Percentiles rank a stretch among this genome's conserved stretches.
These are phyloP conservation scores for Capronia coronata DNA, from an alignment of 2,329 filamentous ascomycete species.

Conservation along the genomic window DNA sequence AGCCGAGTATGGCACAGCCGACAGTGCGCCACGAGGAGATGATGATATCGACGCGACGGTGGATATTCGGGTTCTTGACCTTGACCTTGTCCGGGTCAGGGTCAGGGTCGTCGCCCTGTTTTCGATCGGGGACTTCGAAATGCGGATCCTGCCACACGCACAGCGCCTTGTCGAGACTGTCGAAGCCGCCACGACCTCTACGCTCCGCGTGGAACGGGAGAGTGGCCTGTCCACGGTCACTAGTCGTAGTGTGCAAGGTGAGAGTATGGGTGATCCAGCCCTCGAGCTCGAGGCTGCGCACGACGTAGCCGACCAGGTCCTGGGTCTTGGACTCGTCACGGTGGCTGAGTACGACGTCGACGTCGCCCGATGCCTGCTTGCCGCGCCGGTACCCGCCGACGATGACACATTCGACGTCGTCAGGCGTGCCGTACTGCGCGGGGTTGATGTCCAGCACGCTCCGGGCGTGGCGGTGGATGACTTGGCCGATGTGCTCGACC, in stretches of 20 bases:
- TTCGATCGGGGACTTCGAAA: slow-evolving; percentile 30
- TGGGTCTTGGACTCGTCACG: slow-evolving; percentile 62
- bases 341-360: slow-evolving; percentile 79
- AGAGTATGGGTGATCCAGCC: slow-evolving; percentile 77
- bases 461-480: slow-evolving; percentile 59
- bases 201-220: slow-evolving; percentile 48
- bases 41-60: slow-evolving; percentile 87
- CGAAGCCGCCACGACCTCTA: slow-evolving; percentile 60
- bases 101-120: neutral
- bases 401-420: slow-evolving; percentile 54
- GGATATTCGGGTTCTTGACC: slow-evolving; percentile 60
- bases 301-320: slow-evolving; percentile 65
- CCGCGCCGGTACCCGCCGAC: slow-evolving; percentile 79
- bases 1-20: slow-evolving; percentile 81
- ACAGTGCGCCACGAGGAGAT: slow-evolving; percentile 80
- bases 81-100: neutral
- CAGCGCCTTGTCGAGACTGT: slow-evolving; percentile 83
- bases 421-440: slow-evolving; percentile 33
- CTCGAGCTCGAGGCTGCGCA: slow-evolving; percentile 61
- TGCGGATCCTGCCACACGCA: slow-evolving; percentile 80
- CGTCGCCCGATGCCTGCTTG: slow-evolving; percentile 67
- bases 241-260: slow-evolving; percentile 61
- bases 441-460: slow-evolving; percentile 10
- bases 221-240: slow-evolving; percentile 63
- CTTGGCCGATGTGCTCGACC: slow-evolving; percentile 60